Conservation (phyloP, 202 grass and related monocot genomes). For the Zizania palustris region DNA sequence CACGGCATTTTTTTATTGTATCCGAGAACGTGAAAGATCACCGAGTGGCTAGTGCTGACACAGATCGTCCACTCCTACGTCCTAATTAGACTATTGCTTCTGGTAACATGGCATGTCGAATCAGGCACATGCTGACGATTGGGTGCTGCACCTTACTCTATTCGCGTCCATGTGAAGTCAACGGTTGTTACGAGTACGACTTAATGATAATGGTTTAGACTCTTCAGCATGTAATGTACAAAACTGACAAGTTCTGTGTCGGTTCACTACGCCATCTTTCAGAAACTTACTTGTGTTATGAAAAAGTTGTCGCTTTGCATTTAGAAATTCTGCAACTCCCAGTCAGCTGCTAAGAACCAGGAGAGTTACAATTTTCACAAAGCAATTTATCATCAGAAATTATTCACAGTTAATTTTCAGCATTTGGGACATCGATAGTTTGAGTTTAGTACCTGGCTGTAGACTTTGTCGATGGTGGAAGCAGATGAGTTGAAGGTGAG, state of each 20-base stretch:
- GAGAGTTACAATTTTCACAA: neutral
- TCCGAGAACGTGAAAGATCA: neutral
- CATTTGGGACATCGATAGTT: neutral
- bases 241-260: neutral
- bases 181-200: constrained; percentile 27
- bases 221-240: neutral
- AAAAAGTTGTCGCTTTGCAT: neutral
- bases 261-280: neutral
- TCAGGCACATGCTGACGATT: constrained; percentile 33
- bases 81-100: neutral
- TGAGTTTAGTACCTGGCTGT: constrained; percentile 63
- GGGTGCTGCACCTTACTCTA: constrained; percentile 29
- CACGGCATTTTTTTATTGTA: neutral
- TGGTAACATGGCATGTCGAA: constrained; percentile 25
- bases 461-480: constrained; percentile 68
- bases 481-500: constrained; percentile 91
- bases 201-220: neutral
- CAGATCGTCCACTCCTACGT: neutral
- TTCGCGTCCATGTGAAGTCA: constrained; percentile 28
- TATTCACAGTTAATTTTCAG: neutral
- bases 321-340: neutral
- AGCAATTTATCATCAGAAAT: neutral
- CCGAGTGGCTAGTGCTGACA: neutral
- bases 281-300: neutral
- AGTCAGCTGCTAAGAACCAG: neutral